These are phyloP conservation scores for Aspergillus sp. DNA, from an alignment of 2,329 filamentous ascomycete species.

Conservation along the genomic window DNA sequence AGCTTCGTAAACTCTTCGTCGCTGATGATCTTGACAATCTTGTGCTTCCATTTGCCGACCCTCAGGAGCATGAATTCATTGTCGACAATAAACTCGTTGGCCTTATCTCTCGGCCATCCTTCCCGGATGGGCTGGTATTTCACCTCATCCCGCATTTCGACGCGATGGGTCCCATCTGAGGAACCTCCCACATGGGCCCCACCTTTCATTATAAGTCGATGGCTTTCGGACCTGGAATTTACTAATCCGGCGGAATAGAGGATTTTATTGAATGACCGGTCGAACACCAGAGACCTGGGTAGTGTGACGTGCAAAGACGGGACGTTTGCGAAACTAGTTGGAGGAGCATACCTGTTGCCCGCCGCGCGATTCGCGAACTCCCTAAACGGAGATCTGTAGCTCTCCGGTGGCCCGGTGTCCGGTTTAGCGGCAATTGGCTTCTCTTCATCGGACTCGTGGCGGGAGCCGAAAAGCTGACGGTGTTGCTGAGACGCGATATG, in stretches of 20 bases:
- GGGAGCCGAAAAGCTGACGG: constrained; percentile 36
- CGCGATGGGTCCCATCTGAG: constrained; percentile 22
- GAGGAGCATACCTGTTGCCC: constrained; percentile 31
- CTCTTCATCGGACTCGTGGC: constrained; percentile 24
- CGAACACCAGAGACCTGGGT: constrained; percentile 41
- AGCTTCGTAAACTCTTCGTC: constrained; percentile 44
- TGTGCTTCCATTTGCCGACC: constrained; percentile 52
- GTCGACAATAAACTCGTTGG: constrained; percentile 42
- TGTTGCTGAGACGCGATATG: constrained; percentile 51
- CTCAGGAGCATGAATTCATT: constrained; percentile 46
- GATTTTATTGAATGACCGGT: constrained; percentile 41
- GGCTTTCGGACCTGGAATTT: constrained; percentile 42
- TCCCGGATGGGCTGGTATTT: constrained; percentile 42
- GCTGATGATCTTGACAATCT: constrained; percentile 45
- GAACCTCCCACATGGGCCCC: constrained; percentile 43
- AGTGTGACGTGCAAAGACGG: constrained; percentile 32
- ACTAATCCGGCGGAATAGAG: constrained; percentile 45
- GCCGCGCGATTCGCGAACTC: constrained; percentile 22
- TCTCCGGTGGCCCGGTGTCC: constrained; percentile 6
- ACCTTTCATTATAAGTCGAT: constrained; percentile 40
- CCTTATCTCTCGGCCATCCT: constrained; percentile 33
- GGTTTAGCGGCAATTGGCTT: constrained; percentile 20
- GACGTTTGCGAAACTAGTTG: constrained; percentile 32
- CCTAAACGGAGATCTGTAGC: constrained; percentile 13
- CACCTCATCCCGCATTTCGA: constrained; percentile 36